Conservation (phyloP, 495 filamentous ascomycete genomes). For the Hyaloscypha bicolor region DNA sequence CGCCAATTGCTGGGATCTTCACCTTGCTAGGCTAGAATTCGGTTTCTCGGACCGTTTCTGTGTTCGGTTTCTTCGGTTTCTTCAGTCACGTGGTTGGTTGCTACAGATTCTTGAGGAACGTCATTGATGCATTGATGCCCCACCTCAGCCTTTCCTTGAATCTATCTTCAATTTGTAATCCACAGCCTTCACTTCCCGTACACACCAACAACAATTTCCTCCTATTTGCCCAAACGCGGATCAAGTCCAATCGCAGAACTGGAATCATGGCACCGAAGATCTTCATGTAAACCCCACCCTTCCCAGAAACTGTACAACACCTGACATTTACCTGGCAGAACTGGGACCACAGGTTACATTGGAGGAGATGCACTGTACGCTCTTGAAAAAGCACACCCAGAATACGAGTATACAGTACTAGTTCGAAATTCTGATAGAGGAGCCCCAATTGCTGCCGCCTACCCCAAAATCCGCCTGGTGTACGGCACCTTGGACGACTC, state of each 20-base stretch:
- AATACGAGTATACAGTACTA: slow-evolving; percentile 67
- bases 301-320: not conserved
- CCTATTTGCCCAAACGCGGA: not conserved
- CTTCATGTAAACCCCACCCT: slow-evolving; percentile 22
- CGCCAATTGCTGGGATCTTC: no score
- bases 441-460: slow-evolving; percentile 57
- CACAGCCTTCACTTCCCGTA: not conserved
- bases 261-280: slow-evolving; percentile 27
- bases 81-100: no score
- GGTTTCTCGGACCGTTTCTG: not conserved
- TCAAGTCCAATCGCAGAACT: not conserved
- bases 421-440: slow-evolving; percentile 70
- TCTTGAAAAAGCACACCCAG: slow-evolving; percentile 62
- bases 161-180: no score
- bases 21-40: no score
- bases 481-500: slow-evolving; percentile 60
- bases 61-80: no score
- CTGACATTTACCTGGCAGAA: slow-evolving; percentile 39
- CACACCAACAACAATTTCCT: not conserved
- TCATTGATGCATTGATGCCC: no score
- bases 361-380: slow-evolving; percentile 70
- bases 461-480: slow-evolving; percentile 57
- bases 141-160: no score
- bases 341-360: slow-evolving; percentile 74
- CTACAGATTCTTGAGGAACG: no score